Evolutionary conservation across 257 asterid species (phyloP), one percentile per base, ranked within the genome.

Genomic region (Capsicum baccatum): DNA sequence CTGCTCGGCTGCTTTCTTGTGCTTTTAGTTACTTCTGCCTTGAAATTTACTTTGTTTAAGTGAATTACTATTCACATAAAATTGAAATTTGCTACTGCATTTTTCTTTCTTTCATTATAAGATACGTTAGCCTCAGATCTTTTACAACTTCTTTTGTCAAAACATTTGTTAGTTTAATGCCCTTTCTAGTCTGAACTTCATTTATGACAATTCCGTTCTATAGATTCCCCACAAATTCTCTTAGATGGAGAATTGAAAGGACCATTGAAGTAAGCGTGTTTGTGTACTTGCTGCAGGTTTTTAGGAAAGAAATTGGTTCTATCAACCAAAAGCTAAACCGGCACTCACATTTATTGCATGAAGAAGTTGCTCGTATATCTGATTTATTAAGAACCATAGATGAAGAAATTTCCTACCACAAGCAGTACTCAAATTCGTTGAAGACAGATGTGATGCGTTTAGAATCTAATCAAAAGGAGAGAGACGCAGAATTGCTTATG

Each of bases 401-500:
- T 82, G 86, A 84, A 76, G 94, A 93, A 79, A 90, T 91, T 76
- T 82, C 88, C 79, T 88, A 93, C 56, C 90, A 89, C 48, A 92
- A 87, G 85, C 93, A 93, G 88, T 83, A 86, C 26, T 88, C 79
- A 85, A 94, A 90, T 81, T 88, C 95, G 35, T 54, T 89, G 87
- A 92, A 90, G 87, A 84, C 86, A 50, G 93, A 94, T 57, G 79
- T 89, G 54, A 44, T 83, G 85, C 90, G 81, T 81, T 89, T 93
- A 82, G 93, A 92, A 82, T 84, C 89, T 71, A 83, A 62, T 79
- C 88, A 85, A 85, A 90, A 91, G 85, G 96, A 92, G 91, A 96
- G 83, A 86, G 97, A 92, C 89, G 88, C 94, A 54, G 94, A 92
- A 90, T 80, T 92, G 90, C 89, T 86, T 84, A 80, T 62, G 82